These are phyloP conservation scores for Botryotinia convoluta DNA, from an alignment of 2,329 filamentous ascomycete genomes.

Conservation along the genomic window DNA sequence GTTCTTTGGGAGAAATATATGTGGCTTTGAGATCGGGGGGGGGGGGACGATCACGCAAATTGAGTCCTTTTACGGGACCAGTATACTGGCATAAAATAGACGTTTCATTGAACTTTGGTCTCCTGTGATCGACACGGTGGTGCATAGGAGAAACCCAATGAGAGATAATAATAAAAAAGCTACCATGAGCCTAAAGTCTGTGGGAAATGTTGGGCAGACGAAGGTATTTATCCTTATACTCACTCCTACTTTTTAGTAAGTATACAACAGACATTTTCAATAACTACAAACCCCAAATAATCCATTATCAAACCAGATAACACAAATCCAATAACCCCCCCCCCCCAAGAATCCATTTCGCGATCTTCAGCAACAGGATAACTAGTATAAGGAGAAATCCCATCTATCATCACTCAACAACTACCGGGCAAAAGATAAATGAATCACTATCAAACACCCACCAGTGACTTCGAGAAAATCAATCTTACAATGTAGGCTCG, in stretches of 20 bases:
- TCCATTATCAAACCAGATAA: neutral
- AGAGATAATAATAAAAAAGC: neutral
- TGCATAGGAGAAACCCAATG: neutral
- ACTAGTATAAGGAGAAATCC: neutral
- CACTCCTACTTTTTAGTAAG: neutral
- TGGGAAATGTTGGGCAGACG: neutral
- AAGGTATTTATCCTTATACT: neutral
- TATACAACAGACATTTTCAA: neutral
- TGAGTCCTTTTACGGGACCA: neutral
- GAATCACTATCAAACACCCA: neutral
- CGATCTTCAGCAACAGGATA: neutral
- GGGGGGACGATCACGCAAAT: neutral
- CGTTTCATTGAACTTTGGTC: neutral
- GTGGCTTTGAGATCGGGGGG: neutral
- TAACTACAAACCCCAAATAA: neutral
- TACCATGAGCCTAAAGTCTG: neutral
- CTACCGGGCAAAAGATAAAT: neutral
- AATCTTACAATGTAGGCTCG: neutral
- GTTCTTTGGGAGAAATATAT: neutral
- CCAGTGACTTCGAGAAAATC: neutral
- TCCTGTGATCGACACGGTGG: neutral
- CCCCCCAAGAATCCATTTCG: neutral
- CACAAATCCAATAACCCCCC: too few species aligned
- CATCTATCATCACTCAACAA: neutral
- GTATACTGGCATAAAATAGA: neutral